phyloP scores from a whole-genome alignment of 495 filamentous ascomycete genomes.

The Lasiosphaeria hispida region DNA sequence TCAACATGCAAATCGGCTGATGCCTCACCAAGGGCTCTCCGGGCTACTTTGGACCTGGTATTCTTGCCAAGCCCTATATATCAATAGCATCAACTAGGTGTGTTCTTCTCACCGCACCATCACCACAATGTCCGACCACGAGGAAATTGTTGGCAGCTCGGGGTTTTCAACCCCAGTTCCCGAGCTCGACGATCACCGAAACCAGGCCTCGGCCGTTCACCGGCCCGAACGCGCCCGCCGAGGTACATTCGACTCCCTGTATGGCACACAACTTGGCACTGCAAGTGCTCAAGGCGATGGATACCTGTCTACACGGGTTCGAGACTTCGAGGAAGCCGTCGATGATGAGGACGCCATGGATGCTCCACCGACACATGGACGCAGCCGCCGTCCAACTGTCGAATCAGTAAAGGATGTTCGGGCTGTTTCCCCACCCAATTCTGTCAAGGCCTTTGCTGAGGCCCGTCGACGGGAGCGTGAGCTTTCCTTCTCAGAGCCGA shows the following conservation, averaged over 20 bases:
- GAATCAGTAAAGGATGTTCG: conserved; percentile 48
- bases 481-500: conserved; percentile 49
- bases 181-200: conserved; percentile 90
- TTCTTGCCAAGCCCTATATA: conserved; percentile 9
- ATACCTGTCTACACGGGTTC: conserved; percentile 30
- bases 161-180: conserved; percentile 75
- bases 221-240: conserved; percentile 51
- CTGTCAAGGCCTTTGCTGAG: conserved; percentile 95
- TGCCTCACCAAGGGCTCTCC: conserved; percentile 21
- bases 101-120: background rate
- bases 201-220: conserved; percentile 68
- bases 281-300: conserved; percentile 29
- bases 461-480: conserved; percentile 57
- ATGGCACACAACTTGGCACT: conserved; percentile 44
- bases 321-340: conserved; percentile 72
- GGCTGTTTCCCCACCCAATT: conserved; percentile 87
- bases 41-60: conserved; percentile 23
- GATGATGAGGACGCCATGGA: conserved; percentile 71
- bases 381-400: conserved; percentile 48
- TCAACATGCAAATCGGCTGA: conserved; percentile 36
- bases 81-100: conserved; percentile 5
- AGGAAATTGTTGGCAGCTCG: conserved; percentile 44
- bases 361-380: conserved; percentile 34
- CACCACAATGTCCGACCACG: conserved; percentile 57
- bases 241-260: conserved; percentile 55